A percentile compares a stretch with the other conserved stretches of the same genome.
These are phyloP conservation scores for Corylus heterophylla DNA, from an alignment of 306 rosid species.

Conservation along the genomic window DNA sequence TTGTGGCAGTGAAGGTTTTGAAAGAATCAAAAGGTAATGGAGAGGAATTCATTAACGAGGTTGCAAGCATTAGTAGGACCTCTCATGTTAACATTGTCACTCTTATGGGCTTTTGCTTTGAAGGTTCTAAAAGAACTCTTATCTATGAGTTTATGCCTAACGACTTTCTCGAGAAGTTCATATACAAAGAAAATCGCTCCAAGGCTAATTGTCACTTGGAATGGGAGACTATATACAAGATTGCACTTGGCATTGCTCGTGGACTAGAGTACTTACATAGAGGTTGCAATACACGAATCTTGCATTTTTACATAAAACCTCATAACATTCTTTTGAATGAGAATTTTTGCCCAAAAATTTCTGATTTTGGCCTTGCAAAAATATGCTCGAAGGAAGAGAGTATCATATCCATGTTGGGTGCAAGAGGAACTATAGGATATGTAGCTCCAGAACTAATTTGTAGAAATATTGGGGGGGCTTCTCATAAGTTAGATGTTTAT, in stretches of 20 bases:
- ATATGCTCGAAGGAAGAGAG: background rate
- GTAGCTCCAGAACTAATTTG: no score
- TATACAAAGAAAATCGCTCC: background rate
- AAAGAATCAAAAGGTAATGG: background rate
- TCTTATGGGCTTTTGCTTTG: background rate
- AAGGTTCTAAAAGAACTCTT: background rate
- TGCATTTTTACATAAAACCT: background rate
- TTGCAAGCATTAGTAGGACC: background rate
- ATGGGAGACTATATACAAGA: background rate
- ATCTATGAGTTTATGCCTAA: conserved; percentile 2
- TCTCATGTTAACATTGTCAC: background rate
- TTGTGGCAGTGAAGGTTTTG: background rate
- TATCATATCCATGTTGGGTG: background rate
- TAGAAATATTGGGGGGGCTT: no score
- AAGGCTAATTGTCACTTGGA: background rate
- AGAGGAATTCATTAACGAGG: background rate
- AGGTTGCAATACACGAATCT: background rate
- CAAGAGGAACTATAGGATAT: no score
- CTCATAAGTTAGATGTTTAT: no score
- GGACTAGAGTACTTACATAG: background rate
- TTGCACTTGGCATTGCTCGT: background rate
- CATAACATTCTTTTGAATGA: background rate
- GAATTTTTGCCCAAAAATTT: background rate
- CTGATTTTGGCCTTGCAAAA: background rate
- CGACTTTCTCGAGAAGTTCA: background rate